Conservation (phyloP, 352 stramenopile genomes). For the Phytopythium chamaehyphon region DNA sequence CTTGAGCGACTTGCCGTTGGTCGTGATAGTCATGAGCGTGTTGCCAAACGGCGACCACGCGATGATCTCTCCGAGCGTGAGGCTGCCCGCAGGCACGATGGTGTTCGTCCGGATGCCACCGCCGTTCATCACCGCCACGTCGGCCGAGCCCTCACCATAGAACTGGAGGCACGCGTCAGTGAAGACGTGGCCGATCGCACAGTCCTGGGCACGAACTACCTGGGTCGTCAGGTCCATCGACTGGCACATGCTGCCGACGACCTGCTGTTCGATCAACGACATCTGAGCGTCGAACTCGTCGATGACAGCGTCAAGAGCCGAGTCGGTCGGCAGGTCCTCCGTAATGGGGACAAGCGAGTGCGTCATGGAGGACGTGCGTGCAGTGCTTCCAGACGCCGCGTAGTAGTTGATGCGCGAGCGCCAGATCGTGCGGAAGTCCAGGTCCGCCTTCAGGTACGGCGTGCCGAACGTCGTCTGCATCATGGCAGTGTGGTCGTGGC, state of each 20-base stretch:
- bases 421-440: slow-evolving; percentile 72
- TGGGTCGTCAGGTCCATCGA: slow-evolving; percentile 45
- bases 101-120: slow-evolving; percentile 65
- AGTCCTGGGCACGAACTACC: slow-evolving; percentile 41
- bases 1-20: slow-evolving; percentile 54
- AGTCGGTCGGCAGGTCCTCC: slow-evolving; percentile 53
- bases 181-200: slow-evolving; percentile 57
- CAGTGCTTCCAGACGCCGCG: slow-evolving; percentile 18
- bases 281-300: slow-evolving; percentile 37
- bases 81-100: slow-evolving; percentile 33
- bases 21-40: slow-evolving; percentile 50
- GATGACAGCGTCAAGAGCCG: slow-evolving; percentile 45
- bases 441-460: slow-evolving; percentile 69
- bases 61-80: slow-evolving; percentile 57
- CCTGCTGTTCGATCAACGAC: slow-evolving; percentile 29
- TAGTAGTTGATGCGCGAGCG: slow-evolving; percentile 58
- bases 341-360: slow-evolving; percentile 52
- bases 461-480: slow-evolving; percentile 65
- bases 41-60: slow-evolving; percentile 72
- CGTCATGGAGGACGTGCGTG: slow-evolving; percentile 37
- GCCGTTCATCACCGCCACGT: slow-evolving; percentile 56
- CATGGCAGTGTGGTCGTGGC: slow-evolving; percentile 74
- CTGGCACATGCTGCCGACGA: slow-evolving; percentile 53
- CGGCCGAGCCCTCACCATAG: slow-evolving; percentile 31
- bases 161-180: slow-evolving; percentile 42